Conservation (phyloP, 2,329 filamentous ascomycete species). For the Claviceps cyperi region DNA sequence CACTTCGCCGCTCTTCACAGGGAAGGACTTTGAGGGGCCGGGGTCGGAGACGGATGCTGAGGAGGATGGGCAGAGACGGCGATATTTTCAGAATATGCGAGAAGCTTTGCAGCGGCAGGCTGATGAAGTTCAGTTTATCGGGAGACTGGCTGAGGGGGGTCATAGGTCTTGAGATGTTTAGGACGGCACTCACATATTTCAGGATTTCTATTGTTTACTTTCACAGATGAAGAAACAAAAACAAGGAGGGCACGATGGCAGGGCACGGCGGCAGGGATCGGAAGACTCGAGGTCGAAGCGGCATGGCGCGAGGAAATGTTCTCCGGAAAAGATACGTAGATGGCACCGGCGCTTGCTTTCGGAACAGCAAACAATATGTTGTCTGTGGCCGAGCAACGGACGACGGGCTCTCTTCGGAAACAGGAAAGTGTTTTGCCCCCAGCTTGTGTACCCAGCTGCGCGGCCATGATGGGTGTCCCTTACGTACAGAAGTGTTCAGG, state of each 20-base stretch:
- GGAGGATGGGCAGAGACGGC: conserved; percentile 39
- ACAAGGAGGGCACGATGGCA: no score
- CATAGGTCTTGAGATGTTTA: neutral
- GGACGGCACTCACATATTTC: no score
- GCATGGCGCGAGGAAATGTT: neutral
- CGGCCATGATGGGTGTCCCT: neutral
- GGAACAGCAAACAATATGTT: no score
- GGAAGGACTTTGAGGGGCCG: conserved; percentile 36
- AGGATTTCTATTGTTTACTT: neutral
- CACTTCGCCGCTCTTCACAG: conserved; percentile 30
- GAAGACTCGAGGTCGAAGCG: neutral
- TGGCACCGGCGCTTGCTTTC: neutral
- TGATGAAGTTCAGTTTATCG: conserved; percentile 63
- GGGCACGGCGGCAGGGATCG: no score
- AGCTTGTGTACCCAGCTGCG: neutral
- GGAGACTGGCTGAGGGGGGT: conserved; percentile 33
- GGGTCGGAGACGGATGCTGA: conserved; percentile 26
- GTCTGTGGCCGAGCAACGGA: neutral
- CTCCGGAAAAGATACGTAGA: neutral
- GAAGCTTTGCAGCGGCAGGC: conserved; percentile 62
- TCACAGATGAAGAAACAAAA: neutral
- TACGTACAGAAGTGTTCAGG: no score
- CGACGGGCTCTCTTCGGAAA: neutral
- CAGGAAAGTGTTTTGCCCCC: neutral
- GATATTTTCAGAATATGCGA: conserved; percentile 59